These are phyloP conservation scores for Fusarium sororula DNA, from an alignment of 2,329 filamentous ascomycete species.

Conservation along the genomic window DNA sequence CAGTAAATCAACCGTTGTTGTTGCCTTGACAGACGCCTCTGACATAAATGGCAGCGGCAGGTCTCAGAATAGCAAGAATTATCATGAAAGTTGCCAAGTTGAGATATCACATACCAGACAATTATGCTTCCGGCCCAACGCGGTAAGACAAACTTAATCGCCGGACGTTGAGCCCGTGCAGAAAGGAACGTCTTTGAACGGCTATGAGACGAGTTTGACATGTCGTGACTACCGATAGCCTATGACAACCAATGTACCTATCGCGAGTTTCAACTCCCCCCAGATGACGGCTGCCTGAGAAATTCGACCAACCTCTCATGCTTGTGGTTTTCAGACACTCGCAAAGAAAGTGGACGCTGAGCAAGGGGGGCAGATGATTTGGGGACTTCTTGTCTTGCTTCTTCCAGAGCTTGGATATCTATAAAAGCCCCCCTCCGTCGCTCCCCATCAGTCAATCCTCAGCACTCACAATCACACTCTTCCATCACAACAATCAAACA, in stretches of 20 bases:
- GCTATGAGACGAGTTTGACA: background rate
- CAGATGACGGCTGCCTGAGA: fast-evolving
- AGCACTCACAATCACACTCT: slow-evolving; percentile 3
- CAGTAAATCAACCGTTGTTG: background rate
- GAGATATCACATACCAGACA: slow-evolving; percentile 22
- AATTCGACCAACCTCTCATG: too few relatives aligned
- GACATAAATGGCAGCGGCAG: background rate
- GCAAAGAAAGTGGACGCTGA: fast-evolving
- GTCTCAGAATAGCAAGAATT: background rate
- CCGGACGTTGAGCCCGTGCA: background rate
- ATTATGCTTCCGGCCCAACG: background rate
- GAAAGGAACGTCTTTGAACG: background rate
- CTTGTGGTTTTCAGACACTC: too few relatives aligned
- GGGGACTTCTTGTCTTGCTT: fast-evolving
- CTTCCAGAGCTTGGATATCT: background rate
- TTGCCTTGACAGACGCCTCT: background rate
- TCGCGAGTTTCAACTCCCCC: fast-evolving
- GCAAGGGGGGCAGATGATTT: fast-evolving
- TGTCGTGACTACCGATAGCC: too few relatives aligned
- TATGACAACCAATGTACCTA: fast-evolving
- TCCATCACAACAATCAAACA: background rate
- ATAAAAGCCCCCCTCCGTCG: background rate
- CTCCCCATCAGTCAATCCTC: background rate
- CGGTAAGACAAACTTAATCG: background rate
- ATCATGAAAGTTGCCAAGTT: background rate